Conservation (phyloP, 768 basidiomycete species). For the Tubosaeta sp. region DNA sequence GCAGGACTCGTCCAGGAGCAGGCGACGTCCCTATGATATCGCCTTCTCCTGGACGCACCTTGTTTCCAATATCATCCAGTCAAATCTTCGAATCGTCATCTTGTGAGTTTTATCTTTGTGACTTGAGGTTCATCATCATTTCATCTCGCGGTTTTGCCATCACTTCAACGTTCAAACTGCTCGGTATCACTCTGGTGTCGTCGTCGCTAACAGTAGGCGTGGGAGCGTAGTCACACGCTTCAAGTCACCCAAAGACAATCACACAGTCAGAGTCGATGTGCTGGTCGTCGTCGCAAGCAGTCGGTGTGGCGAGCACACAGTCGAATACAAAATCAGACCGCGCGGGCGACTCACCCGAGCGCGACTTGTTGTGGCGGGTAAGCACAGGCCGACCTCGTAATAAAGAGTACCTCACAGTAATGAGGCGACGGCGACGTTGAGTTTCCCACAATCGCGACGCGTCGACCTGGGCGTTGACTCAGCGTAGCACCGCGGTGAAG, state of each 20-base stretch:
- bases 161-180: no score
- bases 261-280: neutral
- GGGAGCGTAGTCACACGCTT: neutral
- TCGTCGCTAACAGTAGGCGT: no score
- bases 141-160: no score
- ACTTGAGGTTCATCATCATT: no score
- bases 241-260: neutral
- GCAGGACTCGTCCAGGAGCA: neutral
- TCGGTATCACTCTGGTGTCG: no score
- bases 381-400: neutral
- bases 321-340: neutral
- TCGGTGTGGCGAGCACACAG: neutral
- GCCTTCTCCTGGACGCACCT: neutral
- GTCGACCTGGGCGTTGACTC: neutral
- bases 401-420: neutral
- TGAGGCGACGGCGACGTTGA: neutral
- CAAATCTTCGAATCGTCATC: no score
- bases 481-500: neutral
- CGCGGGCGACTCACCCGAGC: neutral
- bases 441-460: neutral
- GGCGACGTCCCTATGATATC: neutral
- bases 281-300: neutral
- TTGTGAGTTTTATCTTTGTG: no score
- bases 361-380: no score
- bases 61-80: neutral